These are phyloP conservation scores for Albatrellus ellisii DNA, from an alignment of 768 basidiomycete genomes.

Conservation along the genomic window DNA sequence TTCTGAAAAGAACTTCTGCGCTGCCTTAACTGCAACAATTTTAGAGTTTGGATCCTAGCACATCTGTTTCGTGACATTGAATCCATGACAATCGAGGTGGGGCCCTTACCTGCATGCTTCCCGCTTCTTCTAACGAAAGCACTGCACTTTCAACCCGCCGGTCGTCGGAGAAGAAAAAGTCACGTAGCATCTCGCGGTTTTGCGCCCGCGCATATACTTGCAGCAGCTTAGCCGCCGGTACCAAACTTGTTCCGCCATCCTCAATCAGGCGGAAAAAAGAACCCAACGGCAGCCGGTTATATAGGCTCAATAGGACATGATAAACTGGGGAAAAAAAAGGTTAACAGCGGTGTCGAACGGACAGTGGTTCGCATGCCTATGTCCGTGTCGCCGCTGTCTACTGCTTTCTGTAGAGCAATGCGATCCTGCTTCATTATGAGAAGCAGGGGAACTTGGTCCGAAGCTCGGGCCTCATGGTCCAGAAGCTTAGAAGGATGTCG, in stretches of 20 bases:
- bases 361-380: slow-evolving; percentile 42
- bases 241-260: slow-evolving; percentile 67
- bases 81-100: neutral
- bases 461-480: slow-evolving; percentile 81
- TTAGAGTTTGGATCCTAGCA: slow-evolving; percentile 60
- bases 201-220: slow-evolving; percentile 89
- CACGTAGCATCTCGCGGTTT: slow-evolving; percentile 81
- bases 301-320: slow-evolving; percentile 80
- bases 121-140: slow-evolving; percentile 77
- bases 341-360: neutral
- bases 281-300: slow-evolving; percentile 73
- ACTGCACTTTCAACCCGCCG: slow-evolving; percentile 86
- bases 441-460: slow-evolving; percentile 88
- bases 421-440: slow-evolving; percentile 91
- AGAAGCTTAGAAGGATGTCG: slow-evolving; percentile 41
- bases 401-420: slow-evolving; percentile 76
- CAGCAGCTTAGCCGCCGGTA: slow-evolving; percentile 63
- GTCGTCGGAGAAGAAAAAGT: slow-evolving; percentile 98
- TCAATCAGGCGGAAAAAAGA: slow-evolving; percentile 92
- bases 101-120: slow-evolving; percentile 41
- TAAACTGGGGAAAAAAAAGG: slow-evolving; percentile 45
- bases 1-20: slow-evolving; percentile 89
- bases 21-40: slow-evolving; percentile 60
- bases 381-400: slow-evolving; percentile 92
- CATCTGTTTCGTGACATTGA: neutral